Base-by-base conservation (phyloP, 2,329 filamentous ascomycete genomes). In the Paramyrothecium sp. region DNA sequence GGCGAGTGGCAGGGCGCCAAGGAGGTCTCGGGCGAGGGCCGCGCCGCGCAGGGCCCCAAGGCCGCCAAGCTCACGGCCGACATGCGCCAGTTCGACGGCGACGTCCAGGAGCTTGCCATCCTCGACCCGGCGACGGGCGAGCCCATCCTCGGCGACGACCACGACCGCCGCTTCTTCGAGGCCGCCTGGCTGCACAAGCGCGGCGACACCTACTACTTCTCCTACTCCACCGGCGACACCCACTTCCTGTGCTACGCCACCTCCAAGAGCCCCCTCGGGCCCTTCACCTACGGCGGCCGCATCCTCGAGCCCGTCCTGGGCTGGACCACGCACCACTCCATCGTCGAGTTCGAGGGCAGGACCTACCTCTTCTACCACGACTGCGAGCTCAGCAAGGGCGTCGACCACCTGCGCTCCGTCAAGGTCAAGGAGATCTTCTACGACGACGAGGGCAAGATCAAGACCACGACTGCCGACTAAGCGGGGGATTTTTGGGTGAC, bases 341-440 rank as follows among this genome's bases (percentile, higher is more conserved):
- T 93, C 63, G 88, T 88, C 11, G 88, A 92, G 77, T 91, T 89
- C 67, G 70, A 84, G 72, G 87, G 82, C 3, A 83, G 81, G 61
- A 92, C 89, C 84, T 92, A 85, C 72, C 70, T 93, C 56, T 92
- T 92, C 70, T 86, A 92, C 69, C 90, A 92, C 68, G 90, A 92
- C 74, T 86, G 86, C 58, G 83, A 85, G 68, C 70, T 91, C 56
- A 89, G 86, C 55, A 78, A 80, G 17, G 89, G 89, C 0, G 84
- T 89, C 54, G 85, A 88, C 66, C 89, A 93, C 70, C 68, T 93
- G 73, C 76, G 90, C 58, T 87, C 82, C 62, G 89, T 92, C 44
- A 91, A 92, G 80, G 84, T 89, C 58, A 82, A 84, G 74, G 89
- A 92, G 79, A 86, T 92, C 59, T 85, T 87, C 46, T 91, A 92